phyloP scores from a whole-genome alignment of 2,329 filamentous ascomycete genomes.

The Cercospora beticola region DNA sequence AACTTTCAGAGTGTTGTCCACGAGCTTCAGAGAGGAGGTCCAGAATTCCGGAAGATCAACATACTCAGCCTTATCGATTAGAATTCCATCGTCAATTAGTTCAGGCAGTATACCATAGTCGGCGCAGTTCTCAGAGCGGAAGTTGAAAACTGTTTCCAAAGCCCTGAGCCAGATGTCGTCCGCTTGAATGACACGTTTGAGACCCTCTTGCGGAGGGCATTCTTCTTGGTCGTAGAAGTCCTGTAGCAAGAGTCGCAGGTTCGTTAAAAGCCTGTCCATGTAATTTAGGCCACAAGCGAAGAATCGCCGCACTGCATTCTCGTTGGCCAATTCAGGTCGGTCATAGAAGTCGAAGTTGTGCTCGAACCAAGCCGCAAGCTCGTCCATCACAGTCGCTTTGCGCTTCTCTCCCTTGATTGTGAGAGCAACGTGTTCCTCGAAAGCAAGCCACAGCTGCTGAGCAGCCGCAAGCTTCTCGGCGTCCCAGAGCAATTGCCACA shows the following conservation, averaged over 20 bases:
- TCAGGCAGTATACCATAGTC: constrained; percentile 73
- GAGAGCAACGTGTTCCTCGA: constrained; percentile 63
- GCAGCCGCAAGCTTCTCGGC: constrained; percentile 88
- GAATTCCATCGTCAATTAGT: constrained; percentile 52
- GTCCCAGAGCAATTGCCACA: constrained; percentile 81
- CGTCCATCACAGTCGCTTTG: constrained; percentile 69
- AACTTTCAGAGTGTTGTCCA: constrained; percentile 41
- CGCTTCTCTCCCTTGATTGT: constrained; percentile 51
- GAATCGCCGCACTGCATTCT: constrained; percentile 80
- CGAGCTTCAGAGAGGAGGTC: constrained; percentile 65
- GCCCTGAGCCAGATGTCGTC: constrained; percentile 69
- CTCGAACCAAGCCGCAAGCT: constrained; percentile 73
- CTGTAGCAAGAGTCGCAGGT: constrained; percentile 28
- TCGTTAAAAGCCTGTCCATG: constrained; percentile 31
- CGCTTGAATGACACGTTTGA: constrained; percentile 61
- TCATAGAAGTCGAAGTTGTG: constrained; percentile 72
- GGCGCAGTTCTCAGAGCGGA: constrained; percentile 67
- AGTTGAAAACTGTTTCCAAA: constrained; percentile 64
- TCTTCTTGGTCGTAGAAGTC: constrained; percentile 17
- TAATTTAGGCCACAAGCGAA: constrained; percentile 56
- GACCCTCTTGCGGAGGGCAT: constrained; percentile 44
- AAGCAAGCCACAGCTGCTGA: constrained; percentile 73
- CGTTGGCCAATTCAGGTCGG: constrained; percentile 64
- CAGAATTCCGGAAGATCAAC: constrained; percentile 75
- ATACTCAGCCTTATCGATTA: constrained; percentile 56